Percentiles rank a stretch among this genome's conserved stretches.
phyloP scores from a whole-genome alignment of 1,139 yeast species.

The Pichia sp. region DNA sequence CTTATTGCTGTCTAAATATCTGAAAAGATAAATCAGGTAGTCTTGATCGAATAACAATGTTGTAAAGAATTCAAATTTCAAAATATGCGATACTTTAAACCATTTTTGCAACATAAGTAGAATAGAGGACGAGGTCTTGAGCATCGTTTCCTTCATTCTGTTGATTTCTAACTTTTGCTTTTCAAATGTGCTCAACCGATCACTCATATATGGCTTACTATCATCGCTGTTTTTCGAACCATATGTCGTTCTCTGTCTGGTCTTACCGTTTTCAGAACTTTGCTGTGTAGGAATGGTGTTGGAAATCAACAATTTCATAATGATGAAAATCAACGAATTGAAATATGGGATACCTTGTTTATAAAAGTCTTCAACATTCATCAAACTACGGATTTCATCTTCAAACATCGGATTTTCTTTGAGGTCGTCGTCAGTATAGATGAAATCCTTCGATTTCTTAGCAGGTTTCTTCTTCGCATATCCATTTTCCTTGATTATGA shows the following conservation, averaged over 20 bases:
- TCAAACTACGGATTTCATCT: conserved; percentile 44
- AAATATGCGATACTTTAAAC: conserved; percentile 75
- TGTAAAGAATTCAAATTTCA: conserved; percentile 75
- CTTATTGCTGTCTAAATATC: conserved; percentile 39
- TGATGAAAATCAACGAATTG: conserved; percentile 60
- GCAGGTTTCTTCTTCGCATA: conserved; percentile 6
- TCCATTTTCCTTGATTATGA: conserved; percentile 74
- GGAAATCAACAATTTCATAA: conserved; percentile 46
- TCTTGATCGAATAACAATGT: conserved; percentile 66
- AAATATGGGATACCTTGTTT: conserved; percentile 49
- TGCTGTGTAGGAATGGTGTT: conserved; percentile 33
- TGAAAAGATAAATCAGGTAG: conserved; percentile 32
- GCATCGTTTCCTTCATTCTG: conserved; percentile 60
- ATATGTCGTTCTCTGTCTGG: conserved; percentile 17
- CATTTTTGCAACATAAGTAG: conserved; percentile 59
- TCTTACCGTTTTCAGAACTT: conserved; percentile 16
- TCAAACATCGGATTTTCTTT: conserved; percentile 35
- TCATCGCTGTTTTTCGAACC: conserved; percentile 3
- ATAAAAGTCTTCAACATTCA: conserved; percentile 64
- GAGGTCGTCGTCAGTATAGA: conserved; percentile 23
- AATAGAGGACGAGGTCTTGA: conserved; percentile 62
- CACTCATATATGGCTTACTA: conserved; percentile 18
- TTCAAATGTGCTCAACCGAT: conserved; percentile 23
- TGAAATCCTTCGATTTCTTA: neutral
- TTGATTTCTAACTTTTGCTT: conserved; percentile 50